Percentiles rank a stretch among this genome's conserved stretches.
phyloP scores from a whole-genome alignment of 495 filamentous ascomycete genomes.

The Filosporella fistucella region DNA sequence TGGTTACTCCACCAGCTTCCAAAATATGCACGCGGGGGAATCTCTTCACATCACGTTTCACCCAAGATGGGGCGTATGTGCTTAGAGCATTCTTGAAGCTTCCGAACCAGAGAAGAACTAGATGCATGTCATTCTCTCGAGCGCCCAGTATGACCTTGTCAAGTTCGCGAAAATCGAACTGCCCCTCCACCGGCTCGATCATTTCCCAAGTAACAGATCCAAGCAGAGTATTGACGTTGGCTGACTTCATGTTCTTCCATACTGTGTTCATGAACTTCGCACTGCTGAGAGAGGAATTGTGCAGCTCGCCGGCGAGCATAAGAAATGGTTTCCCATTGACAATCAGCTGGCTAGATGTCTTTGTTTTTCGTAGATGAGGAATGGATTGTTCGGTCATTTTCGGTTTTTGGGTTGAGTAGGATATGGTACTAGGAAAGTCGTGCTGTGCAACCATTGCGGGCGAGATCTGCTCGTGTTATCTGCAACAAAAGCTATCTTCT shows the following conservation, averaged over 20 bases:
- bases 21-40: slow-evolving; percentile 35
- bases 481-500: too few relatives aligned
- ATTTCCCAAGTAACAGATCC: slow-evolving; percentile 46
- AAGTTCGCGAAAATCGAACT: slow-evolving; percentile 40
- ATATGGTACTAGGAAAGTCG: too few relatives aligned
- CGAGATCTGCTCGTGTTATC: too few relatives aligned
- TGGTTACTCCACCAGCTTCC: slow-evolving; percentile 25
- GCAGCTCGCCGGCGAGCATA: slow-evolving; percentile 39
- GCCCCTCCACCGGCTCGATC: slow-evolving; percentile 42
- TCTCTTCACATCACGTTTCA: slow-evolving; percentile 37
- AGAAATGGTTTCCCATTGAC: slow-evolving; percentile 44
- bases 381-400: background rate
- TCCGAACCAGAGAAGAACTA: slow-evolving; percentile 48
- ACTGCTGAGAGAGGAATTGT: slow-evolving; percentile 45
- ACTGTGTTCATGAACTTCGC: slow-evolving; percentile 37
- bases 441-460: too few relatives aligned
- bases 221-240: slow-evolving; percentile 43
- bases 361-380: slow-evolving; percentile 12
- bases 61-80: slow-evolving; percentile 38
- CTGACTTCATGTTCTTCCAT: slow-evolving; percentile 38
- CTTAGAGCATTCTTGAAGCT: slow-evolving; percentile 43
- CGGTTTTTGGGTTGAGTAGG: too few relatives aligned
- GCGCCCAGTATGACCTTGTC: slow-evolving; percentile 38
- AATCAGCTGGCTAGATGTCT: slow-evolving; percentile 30
- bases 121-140: slow-evolving; percentile 32